phyloP scores from a whole-genome alignment of 345 rosid species.

The Melastoma malabathricum region DNA sequence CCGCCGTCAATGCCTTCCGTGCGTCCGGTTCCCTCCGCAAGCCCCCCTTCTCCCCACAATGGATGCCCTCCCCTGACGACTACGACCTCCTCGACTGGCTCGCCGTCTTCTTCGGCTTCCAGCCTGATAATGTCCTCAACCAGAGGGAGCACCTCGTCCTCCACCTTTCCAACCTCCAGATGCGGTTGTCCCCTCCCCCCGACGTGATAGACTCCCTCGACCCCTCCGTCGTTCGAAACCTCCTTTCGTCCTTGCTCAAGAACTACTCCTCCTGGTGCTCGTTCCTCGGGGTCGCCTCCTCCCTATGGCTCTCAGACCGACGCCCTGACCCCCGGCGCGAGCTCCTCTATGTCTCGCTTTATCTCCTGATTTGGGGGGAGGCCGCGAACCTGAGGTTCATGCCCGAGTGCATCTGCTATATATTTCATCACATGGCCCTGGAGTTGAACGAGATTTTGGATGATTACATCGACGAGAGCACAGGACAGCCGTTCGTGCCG shows the following conservation, averaged over 20 bases:
- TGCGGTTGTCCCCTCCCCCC: conserved; percentile 60
- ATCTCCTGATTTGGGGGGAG: conserved; percentile 56
- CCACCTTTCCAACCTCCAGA: conserved; percentile 76
- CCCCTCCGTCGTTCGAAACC: too few species aligned
- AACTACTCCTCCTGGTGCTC: conserved; percentile 82
- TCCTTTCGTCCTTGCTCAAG: conserved; percentile 42
- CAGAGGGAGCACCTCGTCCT: conserved; percentile 87
- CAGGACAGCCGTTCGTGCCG: conserved; percentile 49
- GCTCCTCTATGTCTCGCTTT: conserved; percentile 38
- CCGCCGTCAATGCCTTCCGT: conserved; percentile 50
- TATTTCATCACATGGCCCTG: conserved; percentile 47
- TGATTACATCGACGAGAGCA: conserved; percentile 25
- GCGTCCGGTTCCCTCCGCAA: conserved; percentile 42
- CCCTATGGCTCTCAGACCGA: conserved; percentile 7
- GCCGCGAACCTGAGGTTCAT: conserved; percentile 40
- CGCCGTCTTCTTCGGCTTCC: conserved; percentile 55
- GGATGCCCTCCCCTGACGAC: conserved; percentile 22
- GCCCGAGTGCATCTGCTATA: conserved; percentile 48
- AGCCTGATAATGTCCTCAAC: conserved; percentile 58
- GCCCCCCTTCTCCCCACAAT: conserved; percentile 35
- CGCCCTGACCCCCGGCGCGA: conserved; percentile 24
- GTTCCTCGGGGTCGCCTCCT: conserved; percentile 27
- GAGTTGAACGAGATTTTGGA: conserved; percentile 33
- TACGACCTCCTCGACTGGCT: conserved; percentile 83
- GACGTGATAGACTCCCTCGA: conserved; percentile 40